Conservation (phyloP, 2,329 filamentous ascomycete genomes). For the Leptographium lundbergii region DNA sequence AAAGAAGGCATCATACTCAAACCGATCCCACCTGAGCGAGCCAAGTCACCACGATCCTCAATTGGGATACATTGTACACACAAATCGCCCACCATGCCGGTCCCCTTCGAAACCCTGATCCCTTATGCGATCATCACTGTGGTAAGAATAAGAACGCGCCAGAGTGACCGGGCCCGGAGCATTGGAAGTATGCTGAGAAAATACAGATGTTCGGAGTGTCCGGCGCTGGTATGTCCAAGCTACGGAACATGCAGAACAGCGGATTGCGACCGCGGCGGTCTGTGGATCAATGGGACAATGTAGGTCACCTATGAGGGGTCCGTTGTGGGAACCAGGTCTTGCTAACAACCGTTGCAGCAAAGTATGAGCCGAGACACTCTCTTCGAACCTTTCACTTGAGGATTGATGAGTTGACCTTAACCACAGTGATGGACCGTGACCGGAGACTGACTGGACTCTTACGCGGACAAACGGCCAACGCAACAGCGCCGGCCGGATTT, state of each 20-base stretch:
- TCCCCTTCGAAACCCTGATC: constrained; percentile 52
- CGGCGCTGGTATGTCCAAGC: constrained; percentile 43
- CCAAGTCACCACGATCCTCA: constrained; percentile 4
- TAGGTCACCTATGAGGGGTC: constrained; percentile 19
- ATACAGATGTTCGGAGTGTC: constrained; percentile 50
- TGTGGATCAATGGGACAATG: constrained; percentile 51
- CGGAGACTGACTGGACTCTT: constrained; percentile 45
- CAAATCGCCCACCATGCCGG: constrained; percentile 34
- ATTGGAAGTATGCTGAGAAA: not conserved
- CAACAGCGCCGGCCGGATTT: constrained; percentile 44
- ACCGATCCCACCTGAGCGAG: not conserved
- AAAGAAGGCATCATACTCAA: not conserved
- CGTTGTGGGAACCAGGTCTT: not conserved
- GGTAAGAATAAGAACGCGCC: constrained; percentile 35
- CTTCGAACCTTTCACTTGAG: too few relatives aligned
- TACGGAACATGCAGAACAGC: constrained; percentile 46
- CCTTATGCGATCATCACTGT: constrained; percentile 52
- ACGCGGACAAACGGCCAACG: constrained; percentile 44
- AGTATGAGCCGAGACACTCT: constrained; percentile 27
- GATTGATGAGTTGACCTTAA: constrained; percentile 1
- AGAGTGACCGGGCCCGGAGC: not conserved
- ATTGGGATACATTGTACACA: constrained; percentile 2
- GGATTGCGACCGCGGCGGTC: constrained; percentile 48
- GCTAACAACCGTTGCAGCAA: constrained; percentile 32
- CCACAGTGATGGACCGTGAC: constrained; percentile 52